Percentiles rank a stretch among this genome's conserved stretches.
These are phyloP conservation scores for Lasiodiplodia sp. DNA, from an alignment of 2,329 filamentous ascomycete genomes.

Conservation along the genomic window DNA sequence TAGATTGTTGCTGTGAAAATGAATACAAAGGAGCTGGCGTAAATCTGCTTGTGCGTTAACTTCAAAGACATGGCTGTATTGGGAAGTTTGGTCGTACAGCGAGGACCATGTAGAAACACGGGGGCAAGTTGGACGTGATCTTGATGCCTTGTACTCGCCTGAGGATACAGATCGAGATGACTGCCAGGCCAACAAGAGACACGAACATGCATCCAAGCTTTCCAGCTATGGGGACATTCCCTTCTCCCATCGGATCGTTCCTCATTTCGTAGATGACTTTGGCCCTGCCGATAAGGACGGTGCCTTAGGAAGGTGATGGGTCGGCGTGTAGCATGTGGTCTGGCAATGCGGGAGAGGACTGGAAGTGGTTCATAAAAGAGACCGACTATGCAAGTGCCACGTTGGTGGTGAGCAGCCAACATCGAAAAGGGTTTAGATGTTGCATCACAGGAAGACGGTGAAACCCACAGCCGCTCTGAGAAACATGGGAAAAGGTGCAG, in stretches of 20 bases:
- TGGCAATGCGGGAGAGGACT: not conserved
- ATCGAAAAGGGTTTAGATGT: not conserved
- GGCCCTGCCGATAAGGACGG: not conserved
- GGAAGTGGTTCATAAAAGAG: not conserved
- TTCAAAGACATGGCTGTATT: not conserved
- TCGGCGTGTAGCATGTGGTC: not conserved
- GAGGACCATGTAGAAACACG: conserved; percentile 3
- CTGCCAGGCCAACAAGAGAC: not conserved
- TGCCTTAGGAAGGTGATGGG: not conserved
- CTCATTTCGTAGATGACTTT: not conserved
- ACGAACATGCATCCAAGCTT: conserved; percentile 17
- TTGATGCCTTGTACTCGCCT: conserved; percentile 7
- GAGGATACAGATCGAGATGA: conserved; percentile 7
- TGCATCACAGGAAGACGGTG: not conserved
- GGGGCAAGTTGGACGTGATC: not conserved
- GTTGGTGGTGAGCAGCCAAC: not conserved
- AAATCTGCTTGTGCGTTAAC: not conserved
- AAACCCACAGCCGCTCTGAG: not conserved
- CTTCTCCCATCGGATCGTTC: not conserved
- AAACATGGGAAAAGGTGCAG: not conserved
- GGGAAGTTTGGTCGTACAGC: not conserved
- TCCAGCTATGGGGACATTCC: conserved; percentile 4
- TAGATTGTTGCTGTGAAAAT: no score
- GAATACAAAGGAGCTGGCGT: conserved; percentile 5
- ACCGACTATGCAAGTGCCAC: not conserved